phyloP scores from a whole-genome alignment of 768 basidiomycete species.

The Boletus rubropictus region DNA sequence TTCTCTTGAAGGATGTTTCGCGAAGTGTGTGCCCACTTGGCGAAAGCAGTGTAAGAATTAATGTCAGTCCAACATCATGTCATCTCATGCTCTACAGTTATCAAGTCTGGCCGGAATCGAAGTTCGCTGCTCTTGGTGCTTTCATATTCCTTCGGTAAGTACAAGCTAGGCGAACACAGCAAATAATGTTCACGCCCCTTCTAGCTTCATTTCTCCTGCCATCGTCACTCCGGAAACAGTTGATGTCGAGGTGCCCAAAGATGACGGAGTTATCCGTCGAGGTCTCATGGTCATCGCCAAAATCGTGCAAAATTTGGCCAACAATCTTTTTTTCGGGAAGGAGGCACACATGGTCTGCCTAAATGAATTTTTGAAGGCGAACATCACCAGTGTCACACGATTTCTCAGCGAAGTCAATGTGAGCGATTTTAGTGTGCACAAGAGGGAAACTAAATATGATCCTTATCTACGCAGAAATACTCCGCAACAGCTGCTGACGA shows the following conservation, averaged over 20 bases:
- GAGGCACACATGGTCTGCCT: constrained; percentile 80
- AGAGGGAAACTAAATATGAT: neutral
- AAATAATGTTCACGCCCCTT: constrained; percentile 3
- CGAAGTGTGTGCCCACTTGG: constrained; percentile 81
- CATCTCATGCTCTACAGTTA: constrained; percentile 35
- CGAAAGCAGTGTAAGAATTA: constrained; percentile 61
- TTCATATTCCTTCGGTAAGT: constrained; percentile 83
- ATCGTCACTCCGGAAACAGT: constrained; percentile 81
- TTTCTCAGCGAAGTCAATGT: constrained; percentile 77
- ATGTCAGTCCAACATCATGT: constrained; percentile 1
- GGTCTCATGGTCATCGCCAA: constrained; percentile 86
- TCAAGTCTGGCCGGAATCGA: constrained; percentile 71
- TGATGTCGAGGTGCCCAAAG: constrained; percentile 73
- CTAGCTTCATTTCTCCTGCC: constrained; percentile 86
- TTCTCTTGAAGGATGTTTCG: constrained; percentile 62
- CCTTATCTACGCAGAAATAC: constrained; percentile 35
- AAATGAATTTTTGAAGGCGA: constrained; percentile 67
- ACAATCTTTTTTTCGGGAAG: constrained; percentile 91
- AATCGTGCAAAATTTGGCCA: constrained; percentile 88
- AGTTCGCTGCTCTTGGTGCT: constrained; percentile 78
- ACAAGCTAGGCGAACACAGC: neutral
- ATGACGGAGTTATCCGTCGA: constrained; percentile 56
- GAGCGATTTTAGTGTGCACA: constrained; percentile 14
- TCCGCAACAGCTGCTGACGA: constrained; percentile 45
- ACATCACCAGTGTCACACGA: constrained; percentile 67